phyloP scores from a whole-genome alignment of 495 filamentous ascomycete species.

The Annulohypoxylon maeteangense region DNA sequence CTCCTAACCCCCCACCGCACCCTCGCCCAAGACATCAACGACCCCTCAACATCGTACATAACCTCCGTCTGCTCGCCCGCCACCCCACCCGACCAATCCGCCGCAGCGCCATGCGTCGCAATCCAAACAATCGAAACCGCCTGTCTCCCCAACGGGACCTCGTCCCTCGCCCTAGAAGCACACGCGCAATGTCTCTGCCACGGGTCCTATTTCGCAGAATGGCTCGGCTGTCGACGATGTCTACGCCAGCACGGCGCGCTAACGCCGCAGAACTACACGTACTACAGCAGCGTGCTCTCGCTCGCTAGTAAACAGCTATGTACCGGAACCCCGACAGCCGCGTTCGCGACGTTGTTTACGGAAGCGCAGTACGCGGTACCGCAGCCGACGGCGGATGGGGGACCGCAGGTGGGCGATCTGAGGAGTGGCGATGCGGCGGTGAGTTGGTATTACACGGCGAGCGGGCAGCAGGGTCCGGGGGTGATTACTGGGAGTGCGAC shows the following conservation, averaged over 20 bases:
- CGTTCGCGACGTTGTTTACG: neutral
- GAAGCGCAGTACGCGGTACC: neutral
- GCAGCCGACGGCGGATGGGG: slow-evolving; percentile 28
- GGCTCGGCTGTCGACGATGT: slow-evolving; percentile 52
- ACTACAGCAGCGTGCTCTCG: slow-evolving; percentile 44
- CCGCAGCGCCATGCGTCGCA: neutral
- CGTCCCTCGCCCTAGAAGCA: slow-evolving; percentile 43
- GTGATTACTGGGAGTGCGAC: slow-evolving; percentile 52
- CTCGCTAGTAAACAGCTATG: slow-evolving; percentile 10
- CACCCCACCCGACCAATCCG: neutral
- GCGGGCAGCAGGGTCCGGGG: slow-evolving; percentile 47
- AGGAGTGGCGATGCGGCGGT: slow-evolving; percentile 48
- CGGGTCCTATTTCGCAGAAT: slow-evolving; percentile 54
- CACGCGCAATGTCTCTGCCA: slow-evolving; percentile 56
- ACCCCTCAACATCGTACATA: neutral
- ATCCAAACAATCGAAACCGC: neutral
- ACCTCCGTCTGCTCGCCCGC: neutral
- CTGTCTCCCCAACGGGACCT: slow-evolving; percentile 20
- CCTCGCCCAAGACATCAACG: neutral
- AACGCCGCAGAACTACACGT: slow-evolving; percentile 40
- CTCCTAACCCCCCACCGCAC: neutral
- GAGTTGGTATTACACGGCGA: slow-evolving; percentile 52
- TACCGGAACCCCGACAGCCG: neutral
- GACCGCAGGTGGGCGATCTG: slow-evolving; percentile 41
- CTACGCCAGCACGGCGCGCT: slow-evolving; percentile 15